Evolutionary conservation across 1,139 yeast species (phyloP).

Genomic region (Yamadazyma aaseri): DNA sequence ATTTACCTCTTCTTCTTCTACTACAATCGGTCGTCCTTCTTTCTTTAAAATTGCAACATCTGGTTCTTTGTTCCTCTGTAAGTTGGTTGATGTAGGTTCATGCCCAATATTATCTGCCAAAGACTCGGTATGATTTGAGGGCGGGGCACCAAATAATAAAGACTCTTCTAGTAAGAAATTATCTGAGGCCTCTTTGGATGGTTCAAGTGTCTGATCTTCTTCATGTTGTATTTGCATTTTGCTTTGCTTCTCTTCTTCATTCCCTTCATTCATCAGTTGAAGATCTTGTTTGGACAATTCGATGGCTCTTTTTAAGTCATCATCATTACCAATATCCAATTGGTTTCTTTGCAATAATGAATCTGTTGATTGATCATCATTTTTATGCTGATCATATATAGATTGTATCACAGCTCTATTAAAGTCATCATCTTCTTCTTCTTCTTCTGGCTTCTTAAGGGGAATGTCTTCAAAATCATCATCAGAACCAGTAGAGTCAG

Average conservation of each 20-base stretch:
- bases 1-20: background rate
- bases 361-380: constrained; percentile 12
- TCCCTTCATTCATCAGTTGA: constrained; percentile 18
- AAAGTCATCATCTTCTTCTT: constrained; percentile 29
- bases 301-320: constrained; percentile 47
- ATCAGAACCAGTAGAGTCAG: constrained; percentile 20
- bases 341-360: background rate
- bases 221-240: no score
- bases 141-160: constrained; percentile 13
- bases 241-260: no score
- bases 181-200: no score
- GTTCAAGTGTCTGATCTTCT: no score
- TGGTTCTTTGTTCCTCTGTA: no score
- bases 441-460: constrained; percentile 24
- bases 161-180: constrained; percentile 14
- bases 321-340: constrained; percentile 17
- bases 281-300: constrained; percentile 44
- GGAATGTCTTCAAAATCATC: constrained; percentile 67
- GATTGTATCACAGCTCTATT: constrained; percentile 38
- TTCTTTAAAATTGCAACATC: background rate
- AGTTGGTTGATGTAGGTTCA: no score
- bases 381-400: constrained; percentile 33
- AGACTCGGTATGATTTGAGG: no score
- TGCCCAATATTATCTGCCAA: no score
- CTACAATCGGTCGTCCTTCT: constrained; percentile 1